A percentile compares a stretch with the other conserved stretches of the same genome.
Conservation (phyloP, 495 filamentous ascomycete genomes). For the Filosporella fistucella region DNA sequence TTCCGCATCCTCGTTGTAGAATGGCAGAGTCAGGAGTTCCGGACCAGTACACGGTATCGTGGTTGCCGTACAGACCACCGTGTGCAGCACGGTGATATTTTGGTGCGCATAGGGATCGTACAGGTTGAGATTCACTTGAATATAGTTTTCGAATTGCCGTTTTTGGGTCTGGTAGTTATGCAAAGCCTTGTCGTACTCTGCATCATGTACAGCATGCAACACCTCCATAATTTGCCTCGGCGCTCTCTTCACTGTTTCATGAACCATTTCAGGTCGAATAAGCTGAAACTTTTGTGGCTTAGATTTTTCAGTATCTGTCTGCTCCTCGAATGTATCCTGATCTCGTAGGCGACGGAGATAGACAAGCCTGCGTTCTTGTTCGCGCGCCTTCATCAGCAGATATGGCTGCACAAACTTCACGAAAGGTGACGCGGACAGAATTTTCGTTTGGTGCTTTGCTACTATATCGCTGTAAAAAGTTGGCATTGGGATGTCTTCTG, state of each 20-base stretch:
- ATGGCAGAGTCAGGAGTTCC: conserved; percentile 77
- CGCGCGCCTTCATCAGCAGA: conserved; percentile 83
- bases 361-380: conserved; percentile 77
- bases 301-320: conserved; percentile 51
- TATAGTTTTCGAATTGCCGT: conserved; percentile 90
- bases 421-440: conserved; percentile 94
- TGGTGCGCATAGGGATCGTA: conserved; percentile 95
- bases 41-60: conserved; percentile 91
- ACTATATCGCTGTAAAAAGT: conserved; percentile 94
- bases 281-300: conserved; percentile 69
- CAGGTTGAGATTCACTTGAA: conserved; percentile 74
- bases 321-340: conserved; percentile 59
- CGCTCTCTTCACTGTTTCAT: conserved; percentile 67
- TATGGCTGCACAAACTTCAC: conserved; percentile 94
- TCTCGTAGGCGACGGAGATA: conserved; percentile 80
- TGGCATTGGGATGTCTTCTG: conserved; percentile 83
- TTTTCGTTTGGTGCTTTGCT: conserved; percentile 81
- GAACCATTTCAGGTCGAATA: conserved; percentile 92
- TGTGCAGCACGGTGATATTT: conserved; percentile 92
- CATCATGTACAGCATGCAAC: conserved; percentile 87
- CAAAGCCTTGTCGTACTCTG: conserved; percentile 91
- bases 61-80: conserved; percentile 83
- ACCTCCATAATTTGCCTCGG: conserved; percentile 88
- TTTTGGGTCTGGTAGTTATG: conserved; percentile 95
- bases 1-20: conserved; percentile 81